A percentile compares a stretch with the other conserved stretches of the same genome.
These are phyloP conservation scores for Schizochytrium sp. DNA, from an alignment of 108 stramenopile species.

Conservation along the genomic window DNA sequence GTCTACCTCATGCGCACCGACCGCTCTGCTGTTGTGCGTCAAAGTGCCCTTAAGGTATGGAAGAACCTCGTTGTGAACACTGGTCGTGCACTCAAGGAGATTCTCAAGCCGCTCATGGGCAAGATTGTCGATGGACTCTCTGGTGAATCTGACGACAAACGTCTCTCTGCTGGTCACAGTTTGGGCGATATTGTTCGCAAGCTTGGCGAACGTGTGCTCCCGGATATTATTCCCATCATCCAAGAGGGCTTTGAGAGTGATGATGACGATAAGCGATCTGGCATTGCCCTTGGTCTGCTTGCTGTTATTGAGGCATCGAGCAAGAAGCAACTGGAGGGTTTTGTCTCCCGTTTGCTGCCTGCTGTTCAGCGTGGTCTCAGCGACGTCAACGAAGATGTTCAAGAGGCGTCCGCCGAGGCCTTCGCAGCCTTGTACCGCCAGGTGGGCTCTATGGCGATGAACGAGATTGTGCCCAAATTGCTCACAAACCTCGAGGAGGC, in stretches of 20 bases:
- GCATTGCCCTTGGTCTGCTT: slow-evolving; percentile 94
- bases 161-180: slow-evolving; percentile 91
- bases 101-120: slow-evolving; percentile 87
- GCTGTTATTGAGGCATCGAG: slow-evolving; percentile 91
- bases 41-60: slow-evolving; percentile 94
- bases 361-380: slow-evolving; percentile 93
- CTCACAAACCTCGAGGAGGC: slow-evolving; percentile 82
- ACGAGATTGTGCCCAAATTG: slow-evolving; percentile 91
- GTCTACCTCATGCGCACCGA: slow-evolving; percentile 94
- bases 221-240: slow-evolving; percentile 93
- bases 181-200: slow-evolving; percentile 96
- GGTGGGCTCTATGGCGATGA: slow-evolving; percentile 88
- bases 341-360: slow-evolving; percentile 89
- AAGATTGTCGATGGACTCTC: slow-evolving; percentile 87
- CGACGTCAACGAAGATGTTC: slow-evolving; percentile 85
- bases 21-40: slow-evolving; percentile 87
- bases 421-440: slow-evolving; percentile 90
- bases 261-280: slow-evolving; percentile 84
- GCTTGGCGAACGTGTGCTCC: slow-evolving; percentile 95
- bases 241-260: slow-evolving; percentile 86
- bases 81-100: slow-evolving; percentile 90
- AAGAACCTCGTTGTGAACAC: slow-evolving; percentile 97
- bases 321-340: slow-evolving; percentile 89
- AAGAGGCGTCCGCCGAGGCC: slow-evolving; percentile 89
- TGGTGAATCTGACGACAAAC: slow-evolving; percentile 81